Base-by-base conservation (phyloP, 176 grass and related monocot genomes). In the Oryza rufipogon region DNA sequence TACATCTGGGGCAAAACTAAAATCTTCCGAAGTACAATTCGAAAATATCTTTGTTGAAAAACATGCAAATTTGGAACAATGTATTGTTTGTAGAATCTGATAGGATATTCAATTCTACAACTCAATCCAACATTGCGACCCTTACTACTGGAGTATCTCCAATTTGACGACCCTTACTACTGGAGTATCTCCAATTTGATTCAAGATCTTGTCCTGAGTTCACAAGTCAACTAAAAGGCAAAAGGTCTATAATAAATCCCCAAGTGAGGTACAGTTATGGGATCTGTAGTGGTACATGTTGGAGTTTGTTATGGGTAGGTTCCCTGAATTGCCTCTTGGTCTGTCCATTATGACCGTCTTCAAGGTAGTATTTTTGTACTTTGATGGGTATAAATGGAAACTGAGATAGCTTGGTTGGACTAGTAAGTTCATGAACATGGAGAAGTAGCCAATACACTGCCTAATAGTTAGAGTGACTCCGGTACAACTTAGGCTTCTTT, bases 311-410 rank as follows among this genome's bases (percentile, higher is more conserved):
- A 73, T 73, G 52, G 12, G 36, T 45, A 11, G 19, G 7, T 71
- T 22, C 30, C 9, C 51, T 4, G 8, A 75, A 42, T 68, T 68
- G 47, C 48, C 23, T 82, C 6, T 64, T 71, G 46, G 8, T 56
- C 51, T 82, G 48, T 16, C 28, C 66, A 70, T 73, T 80, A 46
- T 83, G 56, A 63, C n/a, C 68, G 45, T 25, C 66, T 66, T 51
- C 39, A 70, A 73, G 45, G 46, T 73, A 44, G 60, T 87, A 66
- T 70, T 70, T 66, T 41, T 65, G 60, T 66, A 66, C 38, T 78
- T 66, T 20, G 15, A 80, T 46, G 16, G 23, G 61, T 49, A 36
- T 19, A 68, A 68, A 49, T 6, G 64, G 11, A 51, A 68, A 68
- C 78, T 51, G 46, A 65, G 77, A 83, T 44, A 88, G 17, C 15